A percentile compares a stretch with the other conserved stretches of the same genome.
These are phyloP conservation scores for Camellia sinensis DNA, from an alignment of 148 eudicot species.

Conservation along the genomic window DNA sequence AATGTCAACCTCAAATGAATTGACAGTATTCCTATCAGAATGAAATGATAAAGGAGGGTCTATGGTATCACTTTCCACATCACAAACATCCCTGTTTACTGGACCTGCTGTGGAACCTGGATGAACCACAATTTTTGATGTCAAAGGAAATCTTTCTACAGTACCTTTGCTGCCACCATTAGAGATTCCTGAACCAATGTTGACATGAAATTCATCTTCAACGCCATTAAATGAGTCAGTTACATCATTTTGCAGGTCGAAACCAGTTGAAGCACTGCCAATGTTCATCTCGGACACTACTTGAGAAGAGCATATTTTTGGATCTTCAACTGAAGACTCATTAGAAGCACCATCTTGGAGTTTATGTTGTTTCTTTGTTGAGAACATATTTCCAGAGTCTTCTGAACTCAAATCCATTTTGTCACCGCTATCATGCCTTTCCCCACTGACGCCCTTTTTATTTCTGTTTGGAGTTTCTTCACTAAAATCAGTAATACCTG, in stretches of 20 bases:
- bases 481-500: conserved; percentile 5
- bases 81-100: no score
- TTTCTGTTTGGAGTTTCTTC: conserved; percentile 7
- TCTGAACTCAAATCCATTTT: conserved; percentile 5
- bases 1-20: no score
- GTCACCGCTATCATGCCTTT: conserved; percentile 7
- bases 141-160: no score
- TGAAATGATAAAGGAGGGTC: no score
- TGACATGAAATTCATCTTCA: background rate
- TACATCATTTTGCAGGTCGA: background rate
- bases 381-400: background rate
- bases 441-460: background rate
- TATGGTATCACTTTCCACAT: no score
- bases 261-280: background rate
- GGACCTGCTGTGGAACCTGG: no score
- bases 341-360: conserved; percentile 4
- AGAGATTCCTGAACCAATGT: no score
- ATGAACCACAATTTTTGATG: no score
- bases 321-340: background rate
- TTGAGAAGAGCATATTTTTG: background rate
- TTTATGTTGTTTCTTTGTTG: background rate
- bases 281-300: background rate
- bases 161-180: no score
- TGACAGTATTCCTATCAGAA: no score
- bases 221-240: background rate